Evolutionary conservation across 2,329 filamentous ascomycete genomes (phyloP).

Genomic region (Penicillium sumatraense): DNA sequence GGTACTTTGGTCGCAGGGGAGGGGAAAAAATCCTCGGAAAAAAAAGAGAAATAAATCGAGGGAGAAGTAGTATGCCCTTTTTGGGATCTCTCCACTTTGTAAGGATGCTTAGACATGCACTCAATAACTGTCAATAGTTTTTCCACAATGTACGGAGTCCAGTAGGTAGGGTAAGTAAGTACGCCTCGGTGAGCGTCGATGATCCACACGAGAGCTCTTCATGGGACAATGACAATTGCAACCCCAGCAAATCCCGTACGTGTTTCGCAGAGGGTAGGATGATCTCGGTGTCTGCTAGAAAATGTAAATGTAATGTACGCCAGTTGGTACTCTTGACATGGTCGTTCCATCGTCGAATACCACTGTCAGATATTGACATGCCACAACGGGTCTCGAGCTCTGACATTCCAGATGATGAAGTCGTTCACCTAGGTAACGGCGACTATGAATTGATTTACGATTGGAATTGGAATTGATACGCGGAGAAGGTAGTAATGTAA

Average conservation of each 20-base stretch:
- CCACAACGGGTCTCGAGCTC: background rate
- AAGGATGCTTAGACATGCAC: conserved; percentile 2
- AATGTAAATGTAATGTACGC: background rate
- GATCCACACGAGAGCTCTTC: no score
- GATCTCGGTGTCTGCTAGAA: background rate
- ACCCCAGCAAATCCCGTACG: background rate
- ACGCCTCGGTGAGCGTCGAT: no score
- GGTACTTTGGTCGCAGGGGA: no score
- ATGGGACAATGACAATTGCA: no score
- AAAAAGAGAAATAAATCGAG: no score
- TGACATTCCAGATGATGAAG: conserved; percentile 8
- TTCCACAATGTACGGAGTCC: no score
- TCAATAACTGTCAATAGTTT: background rate
- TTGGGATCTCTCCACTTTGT: background rate
- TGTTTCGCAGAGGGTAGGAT: background rate
- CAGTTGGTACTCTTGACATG: background rate
- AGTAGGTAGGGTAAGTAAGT: no score
- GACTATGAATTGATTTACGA: background rate
- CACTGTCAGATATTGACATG: background rate
- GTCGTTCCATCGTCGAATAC: background rate
- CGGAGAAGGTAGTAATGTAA: no score
- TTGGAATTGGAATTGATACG: no score
- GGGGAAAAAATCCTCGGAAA: no score
- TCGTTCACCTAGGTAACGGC: conserved; percentile 4
- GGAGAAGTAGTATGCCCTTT: background rate